Evolutionary conservation across 2,329 filamentous ascomycete species (phyloP).

Genomic region (Xylariaceae sp.): DNA sequence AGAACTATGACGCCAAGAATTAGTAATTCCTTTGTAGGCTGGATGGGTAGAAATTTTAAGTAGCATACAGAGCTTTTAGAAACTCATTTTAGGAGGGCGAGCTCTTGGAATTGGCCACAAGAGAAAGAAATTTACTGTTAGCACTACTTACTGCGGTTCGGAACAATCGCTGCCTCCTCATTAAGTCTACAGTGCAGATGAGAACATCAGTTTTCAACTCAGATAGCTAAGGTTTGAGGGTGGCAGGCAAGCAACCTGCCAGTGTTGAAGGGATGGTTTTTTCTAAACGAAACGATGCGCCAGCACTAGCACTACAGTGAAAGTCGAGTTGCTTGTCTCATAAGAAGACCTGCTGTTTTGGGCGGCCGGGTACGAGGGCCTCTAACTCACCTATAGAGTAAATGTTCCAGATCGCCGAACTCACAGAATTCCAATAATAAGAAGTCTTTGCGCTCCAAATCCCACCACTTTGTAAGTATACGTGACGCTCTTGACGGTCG

Average conservation of each 20-base stretch:
- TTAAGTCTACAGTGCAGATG: background rate
- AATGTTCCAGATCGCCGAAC: conserved; percentile 26
- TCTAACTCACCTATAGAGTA: conserved; percentile 18
- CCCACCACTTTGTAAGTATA: no score
- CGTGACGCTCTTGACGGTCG: no score
- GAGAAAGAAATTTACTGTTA: background rate
- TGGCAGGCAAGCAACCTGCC: background rate
- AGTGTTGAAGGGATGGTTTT: no score
- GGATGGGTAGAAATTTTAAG: no score
- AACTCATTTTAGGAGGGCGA: no score
- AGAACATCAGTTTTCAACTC: background rate
- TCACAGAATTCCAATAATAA: conserved; percentile 27
- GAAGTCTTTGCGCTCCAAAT: conserved; percentile 15
- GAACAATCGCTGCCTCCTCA: background rate
- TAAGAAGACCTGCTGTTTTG: background rate
- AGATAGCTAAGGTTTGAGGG: background rate
- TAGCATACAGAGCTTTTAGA: no score
- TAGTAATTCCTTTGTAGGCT: background rate
- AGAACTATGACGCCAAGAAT: conserved; percentile 27
- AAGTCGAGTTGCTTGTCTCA: background rate
- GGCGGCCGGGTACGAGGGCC: background rate
- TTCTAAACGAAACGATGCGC: no score
- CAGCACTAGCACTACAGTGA: background rate
- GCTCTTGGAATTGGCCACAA: background rate
- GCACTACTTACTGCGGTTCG: conserved; percentile 19